Conservation (phyloP, 2,329 filamentous ascomycete genomes). For the Penicillium rolfsii region DNA sequence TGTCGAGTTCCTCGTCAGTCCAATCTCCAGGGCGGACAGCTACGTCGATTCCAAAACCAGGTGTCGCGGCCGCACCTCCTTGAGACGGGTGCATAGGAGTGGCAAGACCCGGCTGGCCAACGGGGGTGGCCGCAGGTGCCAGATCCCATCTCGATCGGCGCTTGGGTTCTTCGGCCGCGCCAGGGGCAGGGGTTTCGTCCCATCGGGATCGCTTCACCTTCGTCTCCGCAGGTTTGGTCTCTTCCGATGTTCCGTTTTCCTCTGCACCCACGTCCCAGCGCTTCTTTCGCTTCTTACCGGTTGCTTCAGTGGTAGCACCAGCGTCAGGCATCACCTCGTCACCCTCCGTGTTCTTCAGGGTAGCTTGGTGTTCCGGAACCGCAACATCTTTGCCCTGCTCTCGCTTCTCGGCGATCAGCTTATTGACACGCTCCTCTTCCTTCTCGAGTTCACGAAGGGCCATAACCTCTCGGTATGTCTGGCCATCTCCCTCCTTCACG, state of each 20-base stretch:
- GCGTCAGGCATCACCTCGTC: conserved; percentile 75
- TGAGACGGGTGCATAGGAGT: conserved; percentile 77
- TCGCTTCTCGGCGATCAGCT: conserved; percentile 76
- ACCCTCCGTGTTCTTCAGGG: conserved; percentile 66
- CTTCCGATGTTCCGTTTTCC: conserved; percentile 53
- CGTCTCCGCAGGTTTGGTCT: conserved; percentile 55
- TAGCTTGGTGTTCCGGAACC: conserved; percentile 69
- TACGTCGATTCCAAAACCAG: conserved; percentile 80
- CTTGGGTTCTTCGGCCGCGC: conserved; percentile 63
- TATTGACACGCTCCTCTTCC: conserved; percentile 85
- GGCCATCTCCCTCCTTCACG: conserved; percentile 67
- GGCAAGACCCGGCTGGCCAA: conserved; percentile 72
- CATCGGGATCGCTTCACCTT: conserved; percentile 81
- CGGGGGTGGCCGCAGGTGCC: conserved; percentile 76
- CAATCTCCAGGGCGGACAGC: conserved; percentile 77
- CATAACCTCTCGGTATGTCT: conserved; percentile 90
- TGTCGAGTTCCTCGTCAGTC: conserved; percentile 91
- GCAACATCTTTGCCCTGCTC: conserved; percentile 60
- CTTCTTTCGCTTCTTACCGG: conserved; percentile 83
- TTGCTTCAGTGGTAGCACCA: conserved; percentile 66
- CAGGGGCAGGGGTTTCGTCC: conserved; percentile 76
- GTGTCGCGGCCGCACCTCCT: conserved; percentile 54
- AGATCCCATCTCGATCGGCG: conserved; percentile 91
- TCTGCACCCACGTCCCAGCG: conserved; percentile 84
- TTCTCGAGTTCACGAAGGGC: conserved; percentile 84